phyloP scores from a whole-genome alignment of 2,329 filamentous ascomycete species.

The Verticillium klebahnii region DNA sequence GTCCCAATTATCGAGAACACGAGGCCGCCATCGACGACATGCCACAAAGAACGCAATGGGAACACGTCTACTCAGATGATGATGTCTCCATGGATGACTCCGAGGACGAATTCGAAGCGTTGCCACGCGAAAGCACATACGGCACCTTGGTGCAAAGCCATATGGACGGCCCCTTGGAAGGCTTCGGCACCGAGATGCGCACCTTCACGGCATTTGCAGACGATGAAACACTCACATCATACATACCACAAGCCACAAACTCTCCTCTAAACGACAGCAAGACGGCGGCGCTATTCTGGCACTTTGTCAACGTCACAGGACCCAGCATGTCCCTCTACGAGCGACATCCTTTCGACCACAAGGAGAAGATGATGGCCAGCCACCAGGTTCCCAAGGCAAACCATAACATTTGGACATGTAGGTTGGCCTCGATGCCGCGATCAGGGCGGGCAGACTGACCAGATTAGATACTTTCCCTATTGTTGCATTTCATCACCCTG shows the following conservation, averaged over 20 bases:
- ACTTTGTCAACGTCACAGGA: conserved; percentile 87
- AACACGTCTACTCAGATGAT: conserved; percentile 51
- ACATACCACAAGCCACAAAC: conserved; percentile 59
- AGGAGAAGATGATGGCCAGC: conserved; percentile 50
- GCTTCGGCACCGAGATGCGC: conserved; percentile 40
- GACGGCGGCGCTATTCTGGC: conserved; percentile 79
- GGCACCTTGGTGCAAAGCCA: conserved; percentile 31
- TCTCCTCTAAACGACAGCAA: conserved; percentile 76
- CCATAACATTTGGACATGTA: conserved; percentile 61
- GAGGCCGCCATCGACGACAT: conserved; percentile 2
- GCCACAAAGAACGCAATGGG: conserved; percentile 13
- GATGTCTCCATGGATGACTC: conserved; percentile 59
- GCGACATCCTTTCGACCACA: conserved; percentile 70
- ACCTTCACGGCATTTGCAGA: conserved; percentile 45
- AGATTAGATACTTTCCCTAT: conserved; percentile 70
- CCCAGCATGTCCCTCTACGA: conserved; percentile 86
- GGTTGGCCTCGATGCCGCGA: conserved; percentile 20
- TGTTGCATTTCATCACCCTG: conserved; percentile 78
- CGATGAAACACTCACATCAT: conserved; percentile 55
- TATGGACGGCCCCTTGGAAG: conserved; percentile 30
- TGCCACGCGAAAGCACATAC: conserved; percentile 31
- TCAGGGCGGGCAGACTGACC: neutral
- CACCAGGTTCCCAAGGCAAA: conserved; percentile 57
- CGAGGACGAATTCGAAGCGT: conserved; percentile 49
- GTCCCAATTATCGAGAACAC: neutral